Conservation (phyloP, 2,329 filamentous ascomycete genomes). For the Verticillium longisporum region DNA sequence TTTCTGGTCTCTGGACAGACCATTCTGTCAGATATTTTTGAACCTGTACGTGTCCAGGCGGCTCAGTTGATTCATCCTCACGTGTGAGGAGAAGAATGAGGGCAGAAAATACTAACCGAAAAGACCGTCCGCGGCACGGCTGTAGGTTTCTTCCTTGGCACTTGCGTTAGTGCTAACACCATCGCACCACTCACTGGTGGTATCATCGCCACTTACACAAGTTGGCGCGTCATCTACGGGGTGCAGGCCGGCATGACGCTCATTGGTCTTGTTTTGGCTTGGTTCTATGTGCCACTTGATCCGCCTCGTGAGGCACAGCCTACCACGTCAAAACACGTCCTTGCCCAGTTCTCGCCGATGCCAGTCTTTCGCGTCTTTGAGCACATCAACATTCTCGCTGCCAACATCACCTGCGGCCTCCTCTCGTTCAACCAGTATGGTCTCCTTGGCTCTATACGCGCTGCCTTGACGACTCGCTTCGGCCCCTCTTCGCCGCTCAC, state of each 20-base stretch:
- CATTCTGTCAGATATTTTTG: conserved; percentile 11
- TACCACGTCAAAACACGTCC: background rate
- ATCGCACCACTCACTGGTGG: conserved; percentile 38
- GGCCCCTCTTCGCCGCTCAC: conserved; percentile 54
- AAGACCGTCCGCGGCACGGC: conserved; percentile 11
- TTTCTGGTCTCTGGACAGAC: conserved; percentile 11
- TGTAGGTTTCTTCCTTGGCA: conserved; percentile 11
- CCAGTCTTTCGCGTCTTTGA: background rate
- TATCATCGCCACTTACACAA: conserved; percentile 67
- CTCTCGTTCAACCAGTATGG: conserved; percentile 34
- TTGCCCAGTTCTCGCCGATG: background rate
- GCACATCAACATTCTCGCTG: background rate
- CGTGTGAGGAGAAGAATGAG: too few relatives aligned
- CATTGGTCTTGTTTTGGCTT: conserved; percentile 53
- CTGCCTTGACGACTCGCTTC: conserved; percentile 65
- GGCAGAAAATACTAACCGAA: background rate
- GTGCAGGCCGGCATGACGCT: conserved; percentile 51
- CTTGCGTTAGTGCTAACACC: conserved; percentile 9
- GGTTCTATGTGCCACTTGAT: conserved; percentile 63
- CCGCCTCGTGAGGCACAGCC: conserved; percentile 19
- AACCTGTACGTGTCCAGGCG: conserved; percentile 4
- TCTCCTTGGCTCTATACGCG: conserved; percentile 56
- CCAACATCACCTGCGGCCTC: conserved; percentile 9
- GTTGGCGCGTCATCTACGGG: conserved; percentile 74
- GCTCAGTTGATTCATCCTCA: background rate